Evolutionary conservation across 1,284 basidiomycete genomes (phyloP), one percentile per base, ranked within the genome.

Genomic region (Apiotrichum akiyoshidainum): DNA sequence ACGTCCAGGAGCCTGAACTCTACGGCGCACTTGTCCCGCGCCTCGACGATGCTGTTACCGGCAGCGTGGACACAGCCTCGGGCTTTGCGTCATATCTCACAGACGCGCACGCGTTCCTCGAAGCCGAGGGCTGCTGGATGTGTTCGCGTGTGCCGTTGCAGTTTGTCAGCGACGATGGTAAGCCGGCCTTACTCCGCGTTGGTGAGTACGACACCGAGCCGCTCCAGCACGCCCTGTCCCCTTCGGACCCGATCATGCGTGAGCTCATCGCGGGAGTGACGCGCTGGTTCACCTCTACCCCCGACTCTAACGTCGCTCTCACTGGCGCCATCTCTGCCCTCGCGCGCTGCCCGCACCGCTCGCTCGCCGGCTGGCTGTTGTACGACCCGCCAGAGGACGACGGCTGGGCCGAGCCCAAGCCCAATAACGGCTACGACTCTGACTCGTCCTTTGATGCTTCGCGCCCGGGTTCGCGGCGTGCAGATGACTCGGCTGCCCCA

Each of bases 281-380:
- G 40, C 81, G 80, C 55, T 95, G 96, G 81, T 92, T 97, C 75
- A 84, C 84, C 6, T 90, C 94, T 59, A 83, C 87, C 0, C 87
- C 93, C 2, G 89, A 94, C 65, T 84, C 84, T 71, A 98, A 98
- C 73, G 84, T 98, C 57, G 88, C 90, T 0, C 77, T 97, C 60
- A 96, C 91, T 0, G 91, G 90, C 11, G 84, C 87, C 3, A 74
- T 97, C 13, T 84, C 88, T 0, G 85, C 86, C 5, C 79, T 98
- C 8, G 89, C 89, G 0, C 80, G 87, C 14, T 91, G 91, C 70
- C 90, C 93, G 1, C 83, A 91, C 68, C 84, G 93, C 11, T 92
- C 89, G 1, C 80, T 97, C 22, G 85, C 87, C 0, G 92, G 92
- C 0, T 98, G 92, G 92, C 75, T 97, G 12, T 46, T 72, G 31